Evolutionary conservation across 352 stramenopile genomes (phyloP).

Genomic region (Pythium phragmitis): DNA sequence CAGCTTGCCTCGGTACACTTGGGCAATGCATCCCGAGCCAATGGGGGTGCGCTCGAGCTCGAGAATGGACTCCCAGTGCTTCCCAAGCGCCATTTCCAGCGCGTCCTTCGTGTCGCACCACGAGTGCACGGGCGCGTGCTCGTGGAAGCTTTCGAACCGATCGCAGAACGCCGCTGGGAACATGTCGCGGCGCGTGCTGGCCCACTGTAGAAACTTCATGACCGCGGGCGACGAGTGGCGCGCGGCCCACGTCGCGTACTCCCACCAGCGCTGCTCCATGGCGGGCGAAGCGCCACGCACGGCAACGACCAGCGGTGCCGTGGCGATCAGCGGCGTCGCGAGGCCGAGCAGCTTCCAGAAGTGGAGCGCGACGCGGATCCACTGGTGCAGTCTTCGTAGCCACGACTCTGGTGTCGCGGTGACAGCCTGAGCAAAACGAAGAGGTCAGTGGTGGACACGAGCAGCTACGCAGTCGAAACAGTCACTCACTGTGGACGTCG

Average conservation of each 20-base stretch:
- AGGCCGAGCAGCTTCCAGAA: slow-evolving; percentile 62
- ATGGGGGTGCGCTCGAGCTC: slow-evolving; percentile 63
- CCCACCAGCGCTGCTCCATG: slow-evolving; percentile 64
- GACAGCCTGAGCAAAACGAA: slow-evolving; percentile 1
- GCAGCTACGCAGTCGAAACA: neutral
- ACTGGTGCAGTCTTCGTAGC: slow-evolving; percentile 37
- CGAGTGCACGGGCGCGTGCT: slow-evolving; percentile 82
- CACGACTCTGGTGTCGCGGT: slow-evolving; percentile 9
- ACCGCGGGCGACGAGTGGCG: slow-evolving; percentile 85
- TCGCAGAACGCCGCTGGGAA: slow-evolving; percentile 91
- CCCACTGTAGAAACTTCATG: slow-evolving; percentile 97
- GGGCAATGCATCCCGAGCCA: slow-evolving; percentile 93
- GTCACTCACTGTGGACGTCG: slow-evolving; percentile 21
- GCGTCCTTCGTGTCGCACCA: slow-evolving; percentile 85
- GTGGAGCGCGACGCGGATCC: slow-evolving; percentile 51
- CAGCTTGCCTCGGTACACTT: slow-evolving; percentile 91
- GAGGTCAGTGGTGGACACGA: neutral
- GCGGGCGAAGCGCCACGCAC: slow-evolving; percentile 27
- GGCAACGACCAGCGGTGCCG: slow-evolving; percentile 46
- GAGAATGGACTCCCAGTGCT: slow-evolving; percentile 65
- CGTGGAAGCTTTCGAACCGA: slow-evolving; percentile 89
- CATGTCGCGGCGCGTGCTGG: slow-evolving; percentile 92
- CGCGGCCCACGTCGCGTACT: slow-evolving; percentile 55
- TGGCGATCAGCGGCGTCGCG: slow-evolving; percentile 41
- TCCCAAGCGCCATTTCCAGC: slow-evolving; percentile 83